phyloP scores from a whole-genome alignment of 2,329 filamentous ascomycete genomes.

The Fonsecaea nubica region DNA sequence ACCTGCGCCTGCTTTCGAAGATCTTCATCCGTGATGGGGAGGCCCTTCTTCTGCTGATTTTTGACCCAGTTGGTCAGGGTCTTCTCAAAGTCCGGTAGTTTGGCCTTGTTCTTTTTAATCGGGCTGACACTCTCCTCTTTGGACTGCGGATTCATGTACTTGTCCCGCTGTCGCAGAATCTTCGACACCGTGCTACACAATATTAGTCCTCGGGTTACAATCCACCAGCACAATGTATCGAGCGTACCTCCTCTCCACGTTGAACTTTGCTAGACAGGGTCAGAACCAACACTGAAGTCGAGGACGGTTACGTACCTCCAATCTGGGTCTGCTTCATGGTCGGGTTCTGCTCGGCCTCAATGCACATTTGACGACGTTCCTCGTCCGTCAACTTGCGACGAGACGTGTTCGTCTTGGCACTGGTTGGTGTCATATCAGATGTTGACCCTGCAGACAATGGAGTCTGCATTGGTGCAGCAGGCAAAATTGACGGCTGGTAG shows the following conservation, averaged over 20 bases:
- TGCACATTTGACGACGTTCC: constrained; percentile 90
- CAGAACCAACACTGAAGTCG: constrained; percentile 41
- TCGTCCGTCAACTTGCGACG: constrained; percentile 89
- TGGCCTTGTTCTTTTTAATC: constrained; percentile 81
- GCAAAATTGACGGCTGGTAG: constrained; percentile 67
- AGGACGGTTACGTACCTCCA: constrained; percentile 66
- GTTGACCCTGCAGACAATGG: constrained; percentile 51
- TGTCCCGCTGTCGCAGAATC: constrained; percentile 90
- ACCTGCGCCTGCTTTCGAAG: constrained; percentile 39
- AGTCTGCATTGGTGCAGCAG: constrained; percentile 60
- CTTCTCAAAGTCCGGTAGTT: constrained; percentile 88
- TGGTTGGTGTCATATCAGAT: constrained; percentile 48
- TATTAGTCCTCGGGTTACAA: constrained; percentile 21
- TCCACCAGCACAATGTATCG: constrained; percentile 16
- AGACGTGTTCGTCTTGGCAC: constrained; percentile 59
- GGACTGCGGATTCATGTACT: constrained; percentile 73
- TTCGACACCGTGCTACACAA: constrained; percentile 90
- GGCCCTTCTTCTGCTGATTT: constrained; percentile 77
- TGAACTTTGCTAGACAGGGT: constrained; percentile 73
- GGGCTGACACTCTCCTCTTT: constrained; percentile 76
- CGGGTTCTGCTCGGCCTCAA: constrained; percentile 89
- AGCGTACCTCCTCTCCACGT: constrained; percentile 90
- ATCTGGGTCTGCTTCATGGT: constrained; percentile 95
- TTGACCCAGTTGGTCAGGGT: constrained; percentile 86
- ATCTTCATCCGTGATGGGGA: constrained; percentile 38